Evolutionary conservation across 108 stramenopile genomes (phyloP), one percentile per base, ranked within the genome.

Genomic region (Parietichytrium sp.): DNA sequence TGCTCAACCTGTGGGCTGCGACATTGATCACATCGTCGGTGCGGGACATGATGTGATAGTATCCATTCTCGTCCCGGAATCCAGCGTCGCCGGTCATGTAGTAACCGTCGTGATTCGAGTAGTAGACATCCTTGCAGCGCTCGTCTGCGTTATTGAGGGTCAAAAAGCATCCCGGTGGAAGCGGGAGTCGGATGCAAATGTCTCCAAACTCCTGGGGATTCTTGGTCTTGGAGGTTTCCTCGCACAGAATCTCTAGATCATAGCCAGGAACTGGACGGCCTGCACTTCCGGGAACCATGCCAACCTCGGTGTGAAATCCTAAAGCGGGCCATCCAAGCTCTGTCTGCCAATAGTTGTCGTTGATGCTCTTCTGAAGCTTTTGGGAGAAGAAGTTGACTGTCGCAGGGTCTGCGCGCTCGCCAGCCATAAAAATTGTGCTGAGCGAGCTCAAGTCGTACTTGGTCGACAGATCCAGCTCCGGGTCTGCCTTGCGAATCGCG

Each of bases 271-370:
- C 87, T 53, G 79, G 23, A 36, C 15, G 42, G 10, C 26, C 51
- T 6, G 79, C 79, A 36, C 36, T 80, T 20, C 82, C 79, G 0
- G 61, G 79, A 15, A n/a, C 29, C 30, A 54, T 52, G n/a, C 48
- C 52, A 4, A 49, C 29, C 1, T 51, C 79, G 16, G 33, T 52
- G 29, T 51, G 77, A 38, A 80, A 61, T 27, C 86, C 84, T 4
- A 79, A 45, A 77, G 85, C 85, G 10, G 90, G 87, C 80, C 84
- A 85, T 16, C 86, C 88, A 18, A 84, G 84, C 78, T 93, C 91
- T 23, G 93, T 93, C 83, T 91, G 90, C 93, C 93, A 93, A 91
- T 90, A 93, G 78, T 93, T 91, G 84, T 93, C 93, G 49, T 47
- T 20, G 30, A 30, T 42, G 8, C n/a, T 79, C 50, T 52, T 90